Evolutionary conservation across 2,329 filamentous ascomycete species (phyloP), one percentile per base, ranked within the genome.

Genomic region (Plectosphaerella cucumerina): DNA sequence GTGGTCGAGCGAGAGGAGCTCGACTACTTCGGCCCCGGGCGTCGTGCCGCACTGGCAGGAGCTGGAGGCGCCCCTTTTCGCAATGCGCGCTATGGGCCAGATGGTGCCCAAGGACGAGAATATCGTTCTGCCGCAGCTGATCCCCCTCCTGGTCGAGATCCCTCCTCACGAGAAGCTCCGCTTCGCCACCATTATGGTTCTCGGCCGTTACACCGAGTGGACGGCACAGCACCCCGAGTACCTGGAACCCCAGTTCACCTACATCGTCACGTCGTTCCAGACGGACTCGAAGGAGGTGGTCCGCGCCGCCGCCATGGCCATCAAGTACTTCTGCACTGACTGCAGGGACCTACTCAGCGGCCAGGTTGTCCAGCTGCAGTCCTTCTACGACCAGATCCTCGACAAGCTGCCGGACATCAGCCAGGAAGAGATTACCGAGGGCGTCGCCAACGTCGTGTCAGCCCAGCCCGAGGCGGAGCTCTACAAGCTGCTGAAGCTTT

Each of bases 141-240:
- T 99, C 73, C 92, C 92, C 17, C 77, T 99, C 51, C 84, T 99
- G 56, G 90, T 96, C 11, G 89, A 95, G 64, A 96, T 99, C 54
- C 94, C 94, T 0, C 86, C 89, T 62, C 94, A 99, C 62, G 90
- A 97, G 70, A 99, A 97, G 74, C 81, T 99, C n/a, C 90, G 92
- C 8, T 99, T 99, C 70, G 93, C 96, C 56, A 93, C 93, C 6
- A 96, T 97, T 62, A 97, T 99, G 91, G 92, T 95, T 3, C 81
- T 99, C 20, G 94, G 91, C 35, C 83, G 94, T 55, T 99, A 99
- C 65, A 99, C 95, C 0, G 93, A 97, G 68, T 99, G 94, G 94
- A 99, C 95, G 1, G 85, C 94, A 5, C 85, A 90, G 45, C 94
- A 99, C 63, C 90, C 93, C 0, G 90, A 97, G 52, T 96, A 93